A percentile compares a stretch with the other conserved stretches of the same genome.
Conservation (phyloP, 140 eudicot species). For the Flaveria floridana region DNA sequence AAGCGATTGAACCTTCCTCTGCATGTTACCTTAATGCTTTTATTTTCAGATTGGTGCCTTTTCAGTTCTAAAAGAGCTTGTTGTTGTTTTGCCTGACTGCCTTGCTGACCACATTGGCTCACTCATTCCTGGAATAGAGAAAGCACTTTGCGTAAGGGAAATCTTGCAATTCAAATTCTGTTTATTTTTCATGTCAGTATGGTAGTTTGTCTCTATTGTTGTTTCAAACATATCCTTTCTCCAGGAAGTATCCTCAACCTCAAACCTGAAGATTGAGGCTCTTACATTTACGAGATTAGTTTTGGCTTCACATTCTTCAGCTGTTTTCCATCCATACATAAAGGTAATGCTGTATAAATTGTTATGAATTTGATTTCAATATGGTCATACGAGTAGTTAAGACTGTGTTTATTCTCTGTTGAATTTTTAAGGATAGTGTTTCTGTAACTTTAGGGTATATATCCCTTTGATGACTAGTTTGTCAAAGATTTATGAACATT, state of each 20-base stretch:
- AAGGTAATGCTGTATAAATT: conserved; percentile 53
- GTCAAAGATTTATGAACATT: neutral
- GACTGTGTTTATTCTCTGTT: neutral
- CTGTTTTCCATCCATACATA: conserved; percentile 88
- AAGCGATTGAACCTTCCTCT: conserved; percentile 1
- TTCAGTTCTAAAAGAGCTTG: conserved; percentile 94
- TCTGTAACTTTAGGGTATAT: neutral
- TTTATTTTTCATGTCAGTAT: neutral
- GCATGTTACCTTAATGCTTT: conserved; percentile 13
- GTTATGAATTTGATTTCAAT: conserved; percentile 20
- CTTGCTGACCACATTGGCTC: conserved; percentile 98
- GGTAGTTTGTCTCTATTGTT: neutral
- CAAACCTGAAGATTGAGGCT: conserved; percentile 96
- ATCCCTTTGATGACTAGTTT: neutral
- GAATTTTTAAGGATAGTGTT: neutral
- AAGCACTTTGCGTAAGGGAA: conserved; percentile 77
- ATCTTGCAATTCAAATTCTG: neutral
- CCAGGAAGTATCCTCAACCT: conserved; percentile 96
- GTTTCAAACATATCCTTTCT: neutral
- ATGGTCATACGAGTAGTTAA: neutral
- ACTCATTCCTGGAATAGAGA: conserved; percentile 92
- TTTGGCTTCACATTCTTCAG: conserved; percentile 87
- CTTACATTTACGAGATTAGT: conserved; percentile 89
- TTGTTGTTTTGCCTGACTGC: conserved; percentile 95
- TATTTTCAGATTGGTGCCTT: conserved; percentile 91